Base-by-base conservation (phyloP, 257 asterid genomes). In the Petunia axillaris region DNA sequence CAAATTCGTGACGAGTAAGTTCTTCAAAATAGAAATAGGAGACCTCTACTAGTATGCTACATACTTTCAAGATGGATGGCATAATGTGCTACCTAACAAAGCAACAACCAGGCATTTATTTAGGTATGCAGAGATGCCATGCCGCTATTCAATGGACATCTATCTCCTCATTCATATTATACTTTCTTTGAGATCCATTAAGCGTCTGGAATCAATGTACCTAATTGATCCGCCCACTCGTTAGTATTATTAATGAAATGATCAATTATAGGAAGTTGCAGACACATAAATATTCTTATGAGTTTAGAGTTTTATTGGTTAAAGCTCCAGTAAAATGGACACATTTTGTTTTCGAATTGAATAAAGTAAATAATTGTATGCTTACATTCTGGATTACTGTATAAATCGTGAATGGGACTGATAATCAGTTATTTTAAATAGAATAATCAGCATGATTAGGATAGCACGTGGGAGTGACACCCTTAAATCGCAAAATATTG, bases 21-120 rank as follows among this genome's bases (percentile, higher is more conserved):
- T 25, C 0, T 25, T 25, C 25, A 25, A 25, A 25, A 25, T 25
- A 25, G 25, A 25, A 25, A 25, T 25, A 25, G 25, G 0, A 25
- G 25, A 25, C 25, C 25, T 25, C 25, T 25, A 25, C 25, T 25
- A 25, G 25, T 25, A 25, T 25, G 25, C 25, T 25, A 71, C 44
- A 48, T 71, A 60, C n/a, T 35, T 11, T 50, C 43, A 50, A 63
- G 67, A 4, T 10, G 40, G 44, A 60, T 25, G 5, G 39, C 46
- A 71, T 71, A 73, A 50, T 48, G 52, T 73, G 78, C 78, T 73
- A 50, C 78, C 46, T 50, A 25, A 35, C 46, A 50, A 50, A 73
- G 78, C 78, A 73, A 73, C 78, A 73, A 62, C 36, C 37, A 2
- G 36, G 78, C 46, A 73, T 73, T 71, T 71, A 71, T 71, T 35